These are phyloP conservation scores for Plantago rigida DNA, from an alignment of 305 asterid genomes.

Conservation along the genomic window DNA sequence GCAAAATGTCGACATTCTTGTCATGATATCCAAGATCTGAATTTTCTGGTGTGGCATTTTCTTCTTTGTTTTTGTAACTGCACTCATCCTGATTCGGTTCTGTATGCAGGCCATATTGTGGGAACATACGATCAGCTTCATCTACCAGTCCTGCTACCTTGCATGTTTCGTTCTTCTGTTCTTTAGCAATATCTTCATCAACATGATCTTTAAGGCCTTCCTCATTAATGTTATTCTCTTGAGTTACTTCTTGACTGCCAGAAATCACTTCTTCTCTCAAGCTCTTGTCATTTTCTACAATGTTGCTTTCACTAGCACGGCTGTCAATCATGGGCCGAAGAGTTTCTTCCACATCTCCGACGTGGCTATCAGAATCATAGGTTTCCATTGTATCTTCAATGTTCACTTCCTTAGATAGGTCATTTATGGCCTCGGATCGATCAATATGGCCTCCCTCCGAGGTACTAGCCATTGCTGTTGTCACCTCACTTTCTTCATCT, in stretches of 20 bases:
- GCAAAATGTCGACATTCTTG: conserved; percentile 3
- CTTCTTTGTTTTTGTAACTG: conserved; percentile 18
- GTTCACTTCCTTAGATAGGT: conserved; percentile 14
- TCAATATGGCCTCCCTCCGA: conserved; percentile 21
- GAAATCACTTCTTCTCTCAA: neutral
- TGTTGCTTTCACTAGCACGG: conserved; percentile 3
- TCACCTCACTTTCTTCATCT: conserved; percentile 18
- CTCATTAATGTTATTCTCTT: conserved; percentile 14
- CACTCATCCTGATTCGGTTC: conserved; percentile 14
- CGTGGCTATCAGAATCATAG: no score
- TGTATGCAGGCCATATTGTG: neutral
- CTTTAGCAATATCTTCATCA: conserved; percentile 12
- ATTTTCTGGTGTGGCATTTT: conserved; percentile 10
- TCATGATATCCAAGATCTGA: conserved; percentile 12
- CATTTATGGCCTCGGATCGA: conserved; percentile 10
- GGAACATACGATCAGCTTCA: conserved; percentile 8
- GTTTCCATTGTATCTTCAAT: neutral
- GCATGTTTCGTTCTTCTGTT: conserved; percentile 15
- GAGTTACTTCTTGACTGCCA: conserved; percentile 15
- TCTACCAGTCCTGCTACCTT: conserved; percentile 20
- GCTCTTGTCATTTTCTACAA: neutral
- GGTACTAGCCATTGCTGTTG: neutral
- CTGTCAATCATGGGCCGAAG: neutral
- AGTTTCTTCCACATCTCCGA: conserved; percentile 20
- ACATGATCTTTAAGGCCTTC: conserved; percentile 1